Evolutionary conservation across 164 flowering plant genomes (phyloP), one percentile per base, ranked within the genome.

Genomic region (Paratinospora sagittata): DNA sequence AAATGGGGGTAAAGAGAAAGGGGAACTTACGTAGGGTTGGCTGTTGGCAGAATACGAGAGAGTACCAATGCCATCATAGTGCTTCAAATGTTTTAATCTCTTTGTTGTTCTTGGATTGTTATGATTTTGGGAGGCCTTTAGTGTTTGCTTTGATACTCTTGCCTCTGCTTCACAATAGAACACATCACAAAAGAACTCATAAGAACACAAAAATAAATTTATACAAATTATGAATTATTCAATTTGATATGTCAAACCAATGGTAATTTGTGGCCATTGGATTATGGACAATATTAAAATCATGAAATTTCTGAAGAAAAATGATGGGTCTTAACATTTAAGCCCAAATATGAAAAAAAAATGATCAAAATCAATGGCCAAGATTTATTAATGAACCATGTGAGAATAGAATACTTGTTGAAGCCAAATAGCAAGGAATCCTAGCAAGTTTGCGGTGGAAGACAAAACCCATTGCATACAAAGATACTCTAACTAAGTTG

Each of bases 1-100:
- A 68, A 73, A 84, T 13, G 92, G 93, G 27, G 91, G 85, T 64
- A 89, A 43, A 63, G 85, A 69, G 71, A 84, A 82, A 0, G 92
- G 90, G 4, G 95, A 83, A 63, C 84, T 78, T 16, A 86, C 84
- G 61, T 86, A 85, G 2, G 91, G 82, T 41, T 70, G 65, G 2
- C 78, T 62, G 68, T 80, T 83, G 1, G 82, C 27, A n/a, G 82
- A 64, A 39, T 71, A 81, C 26, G 71, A 47, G 10, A 65, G 36
- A 27, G 69, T 66, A 60, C 61, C 37, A 27, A 65, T 43, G n/a
- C n/a, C n/a, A n/a, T 74, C 82, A 1, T 81, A 75, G 23, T 75
- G 83, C 60, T 66, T 84, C 45, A 80, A 47, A 12, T 70, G 62
- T 37, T 76, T 83, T 41, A 81, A 52, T 58, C 78, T 74, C 67